Evolutionary conservation across 208 protist genomes (phyloP), one percentile per base, ranked within the genome.

Genomic region (Wallacemonas sp.): DNA sequence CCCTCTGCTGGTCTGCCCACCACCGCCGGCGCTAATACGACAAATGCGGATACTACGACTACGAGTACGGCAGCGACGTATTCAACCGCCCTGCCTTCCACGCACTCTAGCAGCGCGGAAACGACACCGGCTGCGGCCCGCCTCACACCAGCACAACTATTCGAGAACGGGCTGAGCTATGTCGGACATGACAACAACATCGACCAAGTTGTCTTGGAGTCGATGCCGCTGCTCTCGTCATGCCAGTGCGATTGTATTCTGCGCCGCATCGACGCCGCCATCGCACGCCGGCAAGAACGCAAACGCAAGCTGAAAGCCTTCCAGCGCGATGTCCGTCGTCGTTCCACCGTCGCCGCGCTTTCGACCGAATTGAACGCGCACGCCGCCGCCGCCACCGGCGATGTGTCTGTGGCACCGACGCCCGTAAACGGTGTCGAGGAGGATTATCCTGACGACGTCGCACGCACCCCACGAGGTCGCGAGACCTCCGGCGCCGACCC

Each of bases 201-300:
- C 33, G 53, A 63, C 1, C 53, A 74, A 31, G 70, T 86, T 24
- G 46, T 68, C 8, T 34, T 86, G 2, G 9, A 58, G 51, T 60
- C 69, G 2, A 47, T 60, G 53, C 68, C 68, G 14, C 69, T 86
- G 6, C 69, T 86, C 56, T 68, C 72, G 19, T 53, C 66, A 24
- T 22, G 21, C 8, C 70, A 77, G 31, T 59, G 62, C 24, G 31
- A 49, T 21, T 72, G 65, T 28, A 69, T 86, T 44, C 8, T 56
- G 27, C 30, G 27, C 27, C 75, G 80, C 39, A 74, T 86, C 30
- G 19, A 66, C 31, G 64, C 67, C n/a, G 76, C 72, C 21, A 59
- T 82, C 17, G 26, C 34, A 34, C 67, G 75, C 2, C 66, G 68
- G 8, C 58, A 67, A 19, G 53, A 70, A 30, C 79, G 75, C 12